Evolutionary conservation across 2,329 filamentous ascomycete genomes (phyloP), one percentile per base, ranked within the genome.

Genomic region (Colletotrichum zoysiae): DNA sequence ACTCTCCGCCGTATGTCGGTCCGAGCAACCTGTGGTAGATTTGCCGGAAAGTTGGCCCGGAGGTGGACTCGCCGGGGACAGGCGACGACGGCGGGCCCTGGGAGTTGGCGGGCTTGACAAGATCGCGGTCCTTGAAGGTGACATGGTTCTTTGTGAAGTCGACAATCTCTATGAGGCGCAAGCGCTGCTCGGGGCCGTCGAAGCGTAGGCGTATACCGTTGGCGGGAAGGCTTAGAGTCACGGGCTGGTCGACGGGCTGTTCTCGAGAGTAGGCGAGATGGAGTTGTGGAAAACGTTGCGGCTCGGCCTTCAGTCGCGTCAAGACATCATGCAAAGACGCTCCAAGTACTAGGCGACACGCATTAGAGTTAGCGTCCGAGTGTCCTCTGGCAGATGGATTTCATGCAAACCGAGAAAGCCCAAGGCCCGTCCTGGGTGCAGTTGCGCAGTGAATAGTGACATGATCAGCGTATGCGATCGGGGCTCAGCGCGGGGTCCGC

Each of bases 21-120:
- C 96, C 96, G 74, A 99, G 91, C n/a, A 98, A 86, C 65, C 93
- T 91, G 77, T 97, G 94, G 80, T 98, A 99, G 75, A 99, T 92
- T 80, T 97, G 94, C 71, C 92, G 89, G 80, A 97, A 97, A 20
- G 89, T 92, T 5, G 95, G 95, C 0, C 94, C 94, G 60, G 85
- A 77, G 38, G 79, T 78, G 50, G 78, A 78, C 56, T 67, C 70
- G 65, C 77, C 80, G 78, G 73, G 75, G 23, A 75, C 75, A 30
- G 75, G 76, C 56, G 78, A 78, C 50, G 77, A 73, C 30, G 77
- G 77, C 62, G 75, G 74, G 23, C 78, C 56, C 12, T 82, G 77
- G 50, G 79, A 80, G 71, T 81, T 84, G 56, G 83, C 78, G 1
- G 88, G 88, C 78, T 94, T 95, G 65, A 95, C 87, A 20, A 98